Evolutionary conservation across 2,329 filamentous ascomycete genomes (phyloP).

Genomic region (Calonectria crousiana): DNA sequence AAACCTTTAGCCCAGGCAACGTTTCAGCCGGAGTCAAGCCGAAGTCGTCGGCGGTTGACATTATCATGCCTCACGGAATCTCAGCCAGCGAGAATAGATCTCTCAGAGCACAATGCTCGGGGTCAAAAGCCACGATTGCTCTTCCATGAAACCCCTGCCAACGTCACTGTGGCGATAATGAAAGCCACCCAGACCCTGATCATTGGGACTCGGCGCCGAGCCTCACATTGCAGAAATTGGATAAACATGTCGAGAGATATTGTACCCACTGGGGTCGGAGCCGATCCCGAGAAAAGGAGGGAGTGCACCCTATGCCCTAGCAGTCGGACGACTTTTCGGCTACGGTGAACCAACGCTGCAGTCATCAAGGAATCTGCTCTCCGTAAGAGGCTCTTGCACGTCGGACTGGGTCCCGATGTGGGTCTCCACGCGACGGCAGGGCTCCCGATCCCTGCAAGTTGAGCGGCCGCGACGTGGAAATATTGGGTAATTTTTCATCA

Average conservation of each 20-base stretch:
- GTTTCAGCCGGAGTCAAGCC: background rate
- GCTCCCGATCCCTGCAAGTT: background rate
- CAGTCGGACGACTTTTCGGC: background rate
- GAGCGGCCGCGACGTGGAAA: background rate
- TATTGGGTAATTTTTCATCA: background rate
- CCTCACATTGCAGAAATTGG: background rate
- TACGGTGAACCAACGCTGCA: background rate
- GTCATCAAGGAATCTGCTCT: background rate
- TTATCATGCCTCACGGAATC: background rate
- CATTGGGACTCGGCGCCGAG: background rate
- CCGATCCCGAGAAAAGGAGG: background rate
- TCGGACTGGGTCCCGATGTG: background rate
- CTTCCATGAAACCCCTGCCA: too few species aligned
- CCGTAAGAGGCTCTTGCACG: background rate
- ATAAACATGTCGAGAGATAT: background rate
- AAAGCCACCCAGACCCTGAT: background rate
- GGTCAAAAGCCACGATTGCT: background rate
- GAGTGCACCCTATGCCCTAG: background rate
- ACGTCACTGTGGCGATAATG: background rate
- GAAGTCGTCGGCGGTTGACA: background rate
- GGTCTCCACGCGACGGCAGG: background rate
- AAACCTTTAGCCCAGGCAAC: background rate
- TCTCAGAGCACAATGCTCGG: background rate
- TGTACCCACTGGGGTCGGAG: background rate
- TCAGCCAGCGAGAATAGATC: background rate